These are phyloP conservation scores for Benincasa hispida DNA, from an alignment of 306 rosid species.

Conservation along the genomic window DNA sequence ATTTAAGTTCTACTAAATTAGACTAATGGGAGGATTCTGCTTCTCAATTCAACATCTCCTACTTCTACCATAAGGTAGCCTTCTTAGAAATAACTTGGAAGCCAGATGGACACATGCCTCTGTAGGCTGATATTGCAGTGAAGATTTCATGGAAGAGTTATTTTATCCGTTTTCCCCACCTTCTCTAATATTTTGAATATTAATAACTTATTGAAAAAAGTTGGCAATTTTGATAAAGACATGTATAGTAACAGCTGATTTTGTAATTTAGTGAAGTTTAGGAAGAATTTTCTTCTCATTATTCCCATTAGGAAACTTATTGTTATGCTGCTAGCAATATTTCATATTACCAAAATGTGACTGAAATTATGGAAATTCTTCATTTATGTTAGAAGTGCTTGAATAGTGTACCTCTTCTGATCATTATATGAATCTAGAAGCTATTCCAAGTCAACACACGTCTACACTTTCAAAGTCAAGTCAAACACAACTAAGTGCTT, in stretches of 20 bases:
- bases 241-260: not conserved
- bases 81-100: not conserved
- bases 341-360: not conserved
- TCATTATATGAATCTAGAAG: not conserved
- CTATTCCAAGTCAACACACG: not conserved
- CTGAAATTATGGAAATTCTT: not conserved
- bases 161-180: not conserved
- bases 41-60: not conserved
- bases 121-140: not conserved
- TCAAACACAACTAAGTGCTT: too few species aligned
- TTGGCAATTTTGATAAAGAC: conserved; percentile 6
- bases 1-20: not conserved
- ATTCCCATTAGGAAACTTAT: not conserved
- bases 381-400: not conserved
- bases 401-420: not conserved
- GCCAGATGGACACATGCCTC: not conserved
- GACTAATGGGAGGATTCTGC: not conserved
- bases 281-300: not conserved
- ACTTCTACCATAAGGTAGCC: not conserved
- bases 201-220: not conserved
- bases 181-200: not conserved
- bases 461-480: too few species aligned
- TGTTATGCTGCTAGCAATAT: not conserved
- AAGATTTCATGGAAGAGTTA: conserved; percentile 2
- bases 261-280: not conserved